These are phyloP conservation scores for Aspergillus sp. DNA, from an alignment of 2,329 filamentous ascomycete genomes.

Conservation along the genomic window DNA sequence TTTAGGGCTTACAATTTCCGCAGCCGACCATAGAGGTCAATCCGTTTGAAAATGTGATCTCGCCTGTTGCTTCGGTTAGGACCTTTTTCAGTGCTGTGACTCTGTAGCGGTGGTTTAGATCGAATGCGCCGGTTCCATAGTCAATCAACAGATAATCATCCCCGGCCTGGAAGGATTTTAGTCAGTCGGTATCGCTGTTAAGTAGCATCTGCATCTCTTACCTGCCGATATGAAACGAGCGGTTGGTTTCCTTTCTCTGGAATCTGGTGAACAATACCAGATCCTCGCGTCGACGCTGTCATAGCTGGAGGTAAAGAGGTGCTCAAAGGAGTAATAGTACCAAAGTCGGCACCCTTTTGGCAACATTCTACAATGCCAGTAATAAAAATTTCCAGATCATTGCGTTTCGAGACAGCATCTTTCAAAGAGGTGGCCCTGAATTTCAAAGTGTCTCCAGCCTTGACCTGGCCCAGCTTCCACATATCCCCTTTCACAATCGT, in stretches of 20 bases:
- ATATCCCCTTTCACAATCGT: slow-evolving; percentile 59
- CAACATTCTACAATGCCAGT: slow-evolving; percentile 43
- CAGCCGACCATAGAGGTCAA: slow-evolving; percentile 55
- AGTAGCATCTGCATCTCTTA: slow-evolving; percentile 9
- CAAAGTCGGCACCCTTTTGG: slow-evolving; percentile 30
- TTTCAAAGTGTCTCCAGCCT: slow-evolving; percentile 56
- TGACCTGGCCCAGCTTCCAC: slow-evolving; percentile 64
- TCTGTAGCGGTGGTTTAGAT: slow-evolving; percentile 58
- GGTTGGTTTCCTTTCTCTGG: slow-evolving; percentile 37
- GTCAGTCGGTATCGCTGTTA: background rate
- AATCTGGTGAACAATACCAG: slow-evolving; percentile 36
- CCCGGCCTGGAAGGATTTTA: slow-evolving; percentile 38
- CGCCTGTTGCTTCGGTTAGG: slow-evolving; percentile 34
- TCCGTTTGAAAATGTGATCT: slow-evolving; percentile 40
- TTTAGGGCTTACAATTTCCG: slow-evolving; percentile 33
- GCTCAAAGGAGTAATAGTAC: slow-evolving; percentile 32
- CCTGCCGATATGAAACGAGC: slow-evolving; percentile 43
- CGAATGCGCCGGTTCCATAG: slow-evolving; percentile 56
- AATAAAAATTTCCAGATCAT: slow-evolving; percentile 47
- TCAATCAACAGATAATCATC: slow-evolving; percentile 59
- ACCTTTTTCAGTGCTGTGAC: slow-evolving; percentile 55
- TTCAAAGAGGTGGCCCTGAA: slow-evolving; percentile 54
- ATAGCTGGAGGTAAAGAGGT: slow-evolving; percentile 21
- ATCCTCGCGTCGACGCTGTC: slow-evolving; percentile 23
- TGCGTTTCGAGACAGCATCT: slow-evolving; percentile 49